These are phyloP conservation scores for Melastoma malabathricum DNA, from an alignment of 345 rosid species.

Conservation along the genomic window DNA sequence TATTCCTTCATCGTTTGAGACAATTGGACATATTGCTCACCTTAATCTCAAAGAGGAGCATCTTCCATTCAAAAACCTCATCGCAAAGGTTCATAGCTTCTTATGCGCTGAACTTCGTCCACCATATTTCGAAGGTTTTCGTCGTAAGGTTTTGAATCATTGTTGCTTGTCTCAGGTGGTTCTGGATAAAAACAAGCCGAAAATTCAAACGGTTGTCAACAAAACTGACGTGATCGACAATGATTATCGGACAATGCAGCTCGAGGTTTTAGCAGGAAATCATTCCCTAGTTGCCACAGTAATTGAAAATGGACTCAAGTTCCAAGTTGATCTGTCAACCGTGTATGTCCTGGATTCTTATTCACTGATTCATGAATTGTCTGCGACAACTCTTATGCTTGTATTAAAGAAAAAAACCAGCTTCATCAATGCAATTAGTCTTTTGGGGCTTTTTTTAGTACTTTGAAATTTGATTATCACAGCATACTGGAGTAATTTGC, in stretches of 20 bases:
- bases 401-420: too few species aligned
- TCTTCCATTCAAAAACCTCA: conserved; percentile 46
- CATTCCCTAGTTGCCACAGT: conserved; percentile 73
- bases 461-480: too few species aligned
- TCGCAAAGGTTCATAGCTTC: conserved; percentile 43
- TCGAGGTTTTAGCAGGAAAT: conserved; percentile 92
- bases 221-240: conserved; percentile 61
- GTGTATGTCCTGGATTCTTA: conserved; percentile 38
- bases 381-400: too few species aligned
- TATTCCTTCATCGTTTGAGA: conserved; percentile 83
- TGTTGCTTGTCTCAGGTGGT: conserved; percentile 41
- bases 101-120: not conserved
- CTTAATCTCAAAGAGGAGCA: conserved; percentile 72
- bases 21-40: conserved; percentile 81
- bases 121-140: conserved; percentile 4
- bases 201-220: conserved; percentile 85
- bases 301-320: conserved; percentile 79
- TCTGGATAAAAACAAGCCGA: conserved; percentile 77
- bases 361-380: not conserved
- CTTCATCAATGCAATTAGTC: too few species aligned
- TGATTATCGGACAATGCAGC: conserved; percentile 81
- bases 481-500: too few species aligned
- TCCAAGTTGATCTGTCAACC: conserved; percentile 71
- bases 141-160: conserved; percentile 1
- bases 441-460: too few species aligned